Percentiles rank a stretch among this genome's conserved stretches.
Evolutionary conservation across 257 asterid species (phyloP).

Genomic region (Parsonsia alboflavescens): DNA sequence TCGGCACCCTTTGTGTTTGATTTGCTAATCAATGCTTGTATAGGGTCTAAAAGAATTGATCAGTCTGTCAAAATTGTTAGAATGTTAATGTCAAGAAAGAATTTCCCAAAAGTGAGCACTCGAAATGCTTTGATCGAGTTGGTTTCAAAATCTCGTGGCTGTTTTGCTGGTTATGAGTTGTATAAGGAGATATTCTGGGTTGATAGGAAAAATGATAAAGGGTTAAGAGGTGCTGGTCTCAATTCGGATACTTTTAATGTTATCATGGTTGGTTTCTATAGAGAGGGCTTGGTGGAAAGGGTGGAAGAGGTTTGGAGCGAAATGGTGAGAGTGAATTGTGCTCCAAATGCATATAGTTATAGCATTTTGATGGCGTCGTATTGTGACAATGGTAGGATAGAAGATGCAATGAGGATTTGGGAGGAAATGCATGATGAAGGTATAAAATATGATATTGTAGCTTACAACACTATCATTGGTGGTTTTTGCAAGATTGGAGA

Average conservation of each 20-base stretch:
- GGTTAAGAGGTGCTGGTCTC: constrained; percentile 23
- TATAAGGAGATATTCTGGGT: constrained; percentile 42
- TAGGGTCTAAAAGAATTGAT: constrained; percentile 65
- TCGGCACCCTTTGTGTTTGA: constrained; percentile 93
- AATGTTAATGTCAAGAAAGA: constrained; percentile 48
- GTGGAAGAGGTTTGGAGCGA: constrained; percentile 75
- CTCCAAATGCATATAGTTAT: constrained; percentile 56
- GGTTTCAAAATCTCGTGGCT: constrained; percentile 52
- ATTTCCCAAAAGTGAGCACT: constrained; percentile 38
- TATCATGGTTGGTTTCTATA: constrained; percentile 64
- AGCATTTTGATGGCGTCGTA: constrained; percentile 54
- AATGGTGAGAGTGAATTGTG: constrained; percentile 35
- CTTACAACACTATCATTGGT: constrained; percentile 64
- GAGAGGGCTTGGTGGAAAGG: constrained; percentile 62
- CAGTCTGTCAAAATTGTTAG: constrained; percentile 43
- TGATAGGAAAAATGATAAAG: constrained; percentile 22
- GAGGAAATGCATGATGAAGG: constrained; percentile 46
- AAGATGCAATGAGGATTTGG: constrained; percentile 58
- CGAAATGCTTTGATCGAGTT: constrained; percentile 63
- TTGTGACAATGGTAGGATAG: constrained; percentile 49
- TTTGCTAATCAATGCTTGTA: constrained; percentile 56
- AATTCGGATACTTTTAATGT: constrained; percentile 48
- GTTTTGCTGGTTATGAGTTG: constrained; percentile 57
- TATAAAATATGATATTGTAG: constrained; percentile 40
- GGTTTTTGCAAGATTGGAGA: constrained; percentile 61